Evolutionary conservation across 1,284 basidiomycete genomes (phyloP), one percentile per base, ranked within the genome.

Genomic region (Sphagnurus paluster): DNA sequence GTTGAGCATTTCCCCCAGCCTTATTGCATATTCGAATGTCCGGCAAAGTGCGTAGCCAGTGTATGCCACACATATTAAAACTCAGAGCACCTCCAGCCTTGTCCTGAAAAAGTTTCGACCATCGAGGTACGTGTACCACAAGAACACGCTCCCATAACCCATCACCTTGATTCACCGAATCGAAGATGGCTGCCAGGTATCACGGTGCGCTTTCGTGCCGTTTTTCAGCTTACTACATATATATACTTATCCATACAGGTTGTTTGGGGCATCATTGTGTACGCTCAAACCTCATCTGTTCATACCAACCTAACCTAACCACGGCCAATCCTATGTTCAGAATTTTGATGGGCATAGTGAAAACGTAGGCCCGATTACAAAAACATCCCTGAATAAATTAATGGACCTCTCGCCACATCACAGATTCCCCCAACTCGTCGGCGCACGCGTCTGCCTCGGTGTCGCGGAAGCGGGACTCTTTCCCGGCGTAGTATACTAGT

Each of bases 391-490:
- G 23, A 23, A 11, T 4, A 14, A 8, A 2, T n/a, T 14, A 29
- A 17, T 23, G 34, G 38, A 21, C 29, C 35, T 42, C 23, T 21
- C n/a, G 42, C 10, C 24, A 35, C 42, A 13, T 30, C 21, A 9
- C 37, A 84, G 80, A 40, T 86, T 82, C 56, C 74, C 73, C 17
- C 75, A 85, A 57, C 72, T 86, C 3, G 74, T 84, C 10, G 83
- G 76, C 14, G 71, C 70, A 8, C 79, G 79, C 20, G 69, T 81
- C 5, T 79, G 70, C 46, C 74, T 87, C 2, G 86, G 87, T 2
- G 59, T 87, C 0, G 75, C 83, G 0, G 86, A 89, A 61, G 80
- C 83, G 5, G 86, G 86, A 0, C 62, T 87, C 17, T 84, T 86
- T 56, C 83, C 84, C 5, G 82, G 84, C 14, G 80, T 84, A 4